Conservation (phyloP, 164 flowering plant genomes). For the Dillenia turbinata region DNA sequence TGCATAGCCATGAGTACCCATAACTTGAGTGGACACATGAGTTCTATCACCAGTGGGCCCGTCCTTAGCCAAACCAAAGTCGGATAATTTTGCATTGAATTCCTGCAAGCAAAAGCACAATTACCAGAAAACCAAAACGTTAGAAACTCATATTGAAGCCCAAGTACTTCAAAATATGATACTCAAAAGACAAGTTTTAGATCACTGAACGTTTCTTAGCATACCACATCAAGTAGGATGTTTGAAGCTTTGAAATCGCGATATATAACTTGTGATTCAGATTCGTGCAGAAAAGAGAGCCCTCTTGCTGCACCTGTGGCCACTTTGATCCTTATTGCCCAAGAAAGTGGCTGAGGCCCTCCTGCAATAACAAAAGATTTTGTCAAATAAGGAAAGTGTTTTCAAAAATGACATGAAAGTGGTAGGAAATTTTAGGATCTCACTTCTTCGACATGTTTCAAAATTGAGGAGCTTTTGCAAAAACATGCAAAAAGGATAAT, state of each 20-base stretch:
- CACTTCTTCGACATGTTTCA: no score
- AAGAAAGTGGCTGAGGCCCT: conserved; percentile 79
- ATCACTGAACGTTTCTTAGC: conserved; percentile 2
- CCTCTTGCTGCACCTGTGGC: conserved; percentile 89
- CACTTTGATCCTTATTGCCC: conserved; percentile 84
- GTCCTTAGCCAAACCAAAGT: conserved; percentile 92
- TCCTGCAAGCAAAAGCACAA: conserved; percentile 47
- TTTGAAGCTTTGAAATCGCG: conserved; percentile 90
- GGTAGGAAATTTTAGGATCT: no score
- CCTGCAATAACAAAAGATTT: conserved; percentile 28
- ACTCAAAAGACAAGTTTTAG: not conserved
- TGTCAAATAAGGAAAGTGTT: no score
- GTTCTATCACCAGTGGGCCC: conserved; percentile 92
- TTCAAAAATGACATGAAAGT: no score
- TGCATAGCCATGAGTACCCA: conserved; percentile 95
- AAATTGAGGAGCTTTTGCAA: no score
- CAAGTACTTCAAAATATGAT: not conserved
- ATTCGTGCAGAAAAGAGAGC: conserved; percentile 77
- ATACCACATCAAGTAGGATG: conserved; percentile 81
- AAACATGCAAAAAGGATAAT: no score
- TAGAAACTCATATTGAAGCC: not conserved
- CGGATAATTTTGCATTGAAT: conserved; percentile 79
- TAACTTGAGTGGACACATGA: conserved; percentile 90
- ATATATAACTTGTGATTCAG: conserved; percentile 73
- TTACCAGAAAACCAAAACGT: not conserved